These are phyloP conservation scores for Galeopsis tetrahit DNA, from an alignment of 257 asterid species.

Conservation along the genomic window DNA sequence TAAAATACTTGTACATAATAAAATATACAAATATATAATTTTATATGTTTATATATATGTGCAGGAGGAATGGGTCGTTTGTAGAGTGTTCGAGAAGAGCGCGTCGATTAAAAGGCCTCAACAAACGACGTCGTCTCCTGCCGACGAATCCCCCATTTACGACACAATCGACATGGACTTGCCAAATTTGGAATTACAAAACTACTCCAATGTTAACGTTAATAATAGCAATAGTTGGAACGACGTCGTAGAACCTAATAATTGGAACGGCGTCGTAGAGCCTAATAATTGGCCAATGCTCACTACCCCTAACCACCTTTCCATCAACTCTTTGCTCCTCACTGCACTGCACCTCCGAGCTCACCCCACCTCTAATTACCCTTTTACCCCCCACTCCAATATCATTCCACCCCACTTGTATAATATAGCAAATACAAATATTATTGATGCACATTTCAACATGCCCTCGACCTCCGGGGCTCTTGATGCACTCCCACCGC, in stretches of 20 bases:
- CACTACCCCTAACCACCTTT: constrained; percentile 45
- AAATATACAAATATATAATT: too few relatives aligned
- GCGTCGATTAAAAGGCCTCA: constrained; percentile 55
- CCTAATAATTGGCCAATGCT: neutral
- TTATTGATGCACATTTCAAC: neutral
- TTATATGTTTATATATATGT: neutral
- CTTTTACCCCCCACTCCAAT: constrained; percentile 34
- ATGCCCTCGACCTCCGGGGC: neutral
- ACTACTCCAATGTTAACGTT: constrained; percentile 13
- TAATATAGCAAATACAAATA: too few relatives aligned
- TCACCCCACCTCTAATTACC: constrained; percentile 29
- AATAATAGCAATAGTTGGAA: constrained; percentile 20
- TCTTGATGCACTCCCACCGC: neutral
- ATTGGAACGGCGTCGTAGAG: constrained; percentile 36
- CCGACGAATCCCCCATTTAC: constrained; percentile 56
- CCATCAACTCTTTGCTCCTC: constrained; percentile 65
- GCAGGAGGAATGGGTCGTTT: constrained; percentile 93
- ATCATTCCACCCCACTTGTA: neutral
- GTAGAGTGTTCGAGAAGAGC: constrained; percentile 81
- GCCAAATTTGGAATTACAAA: constrained; percentile 44
- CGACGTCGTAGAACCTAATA: constrained; percentile 13
- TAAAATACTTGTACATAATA: too few relatives aligned
- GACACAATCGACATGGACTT: constrained; percentile 59
- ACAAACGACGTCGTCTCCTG: constrained; percentile 57
- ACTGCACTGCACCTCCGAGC: constrained; percentile 73